Conservation (phyloP, 2,329 filamentous ascomycete species). For the Anisogramma anomala region DNA sequence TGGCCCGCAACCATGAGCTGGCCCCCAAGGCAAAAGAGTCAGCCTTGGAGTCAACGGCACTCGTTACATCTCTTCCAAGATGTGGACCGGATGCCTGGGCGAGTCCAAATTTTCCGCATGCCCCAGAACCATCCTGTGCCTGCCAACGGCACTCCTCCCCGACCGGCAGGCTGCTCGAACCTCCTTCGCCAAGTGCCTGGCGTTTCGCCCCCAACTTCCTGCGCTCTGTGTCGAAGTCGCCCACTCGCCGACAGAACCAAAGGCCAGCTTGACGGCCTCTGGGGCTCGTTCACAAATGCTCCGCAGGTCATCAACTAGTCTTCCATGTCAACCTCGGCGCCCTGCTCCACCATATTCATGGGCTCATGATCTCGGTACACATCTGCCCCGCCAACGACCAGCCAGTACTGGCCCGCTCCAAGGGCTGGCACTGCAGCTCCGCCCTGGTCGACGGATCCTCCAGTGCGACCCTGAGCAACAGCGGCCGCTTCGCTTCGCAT, state of each 20-base stretch:
- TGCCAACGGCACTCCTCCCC: not conserved
- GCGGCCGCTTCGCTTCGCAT: slow-evolving; percentile 11
- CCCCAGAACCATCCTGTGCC: not conserved
- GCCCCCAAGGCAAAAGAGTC: slow-evolving; percentile 4
- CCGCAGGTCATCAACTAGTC: not conserved
- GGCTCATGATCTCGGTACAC: slow-evolving; percentile 1
- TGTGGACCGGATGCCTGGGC: not conserved
- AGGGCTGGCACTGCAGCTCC: slow-evolving; percentile 5
- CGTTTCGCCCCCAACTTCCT: slow-evolving; percentile 2
- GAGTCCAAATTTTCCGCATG: slow-evolving; percentile 6
- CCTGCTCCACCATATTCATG: slow-evolving; percentile 10
- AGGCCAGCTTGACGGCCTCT: not conserved
- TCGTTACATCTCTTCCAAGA: not conserved
- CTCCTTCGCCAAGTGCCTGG: slow-evolving; percentile 5
- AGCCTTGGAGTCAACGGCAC: not conserved
- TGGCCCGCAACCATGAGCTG: not conserved
- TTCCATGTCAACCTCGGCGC: not conserved
- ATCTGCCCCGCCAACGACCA: slow-evolving; percentile 5
- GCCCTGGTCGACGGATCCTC: slow-evolving; percentile 9
- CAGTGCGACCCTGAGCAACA: slow-evolving; percentile 4
- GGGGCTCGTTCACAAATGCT: not conserved
- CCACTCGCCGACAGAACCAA: not conserved
- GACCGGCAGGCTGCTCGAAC: no score
- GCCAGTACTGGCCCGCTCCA: not conserved
- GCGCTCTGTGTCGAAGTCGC: no score